phyloP scores from a whole-genome alignment of 306 rosid genomes.

The Oxytropis ochrocephala region DNA sequence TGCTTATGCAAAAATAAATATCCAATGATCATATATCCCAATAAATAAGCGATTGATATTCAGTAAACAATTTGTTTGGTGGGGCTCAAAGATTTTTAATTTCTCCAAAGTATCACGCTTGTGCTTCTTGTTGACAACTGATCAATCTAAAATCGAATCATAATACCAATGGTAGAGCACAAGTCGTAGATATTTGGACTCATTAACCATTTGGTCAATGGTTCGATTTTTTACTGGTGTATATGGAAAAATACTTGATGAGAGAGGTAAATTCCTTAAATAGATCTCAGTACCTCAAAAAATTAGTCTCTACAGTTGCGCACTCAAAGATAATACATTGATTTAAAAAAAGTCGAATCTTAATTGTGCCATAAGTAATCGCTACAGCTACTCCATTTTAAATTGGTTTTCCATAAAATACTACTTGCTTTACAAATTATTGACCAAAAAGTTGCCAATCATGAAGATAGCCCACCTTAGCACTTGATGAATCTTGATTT shows the following conservation, averaged over 20 bases:
- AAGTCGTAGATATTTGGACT: too few species aligned
- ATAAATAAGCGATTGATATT: not conserved
- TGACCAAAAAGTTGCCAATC: slow-evolving; percentile 36
- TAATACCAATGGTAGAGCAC: too few species aligned
- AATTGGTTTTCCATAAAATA: slow-evolving; percentile 14
- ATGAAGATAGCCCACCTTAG: slow-evolving; percentile 18
- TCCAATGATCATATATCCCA: too few species aligned
- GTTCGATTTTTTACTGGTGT: too few species aligned
- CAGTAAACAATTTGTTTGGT: slow-evolving; percentile 1
- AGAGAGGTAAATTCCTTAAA: too few species aligned
- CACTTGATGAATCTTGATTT: not conserved
- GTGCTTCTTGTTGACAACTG: slow-evolving; percentile 15
- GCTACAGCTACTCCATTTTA: slow-evolving; percentile 12
- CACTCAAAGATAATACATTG: too few species aligned
- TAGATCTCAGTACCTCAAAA: too few species aligned
- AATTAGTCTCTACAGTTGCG: too few species aligned
- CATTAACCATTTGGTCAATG: too few species aligned
- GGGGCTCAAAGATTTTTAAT: slow-evolving; percentile 2
- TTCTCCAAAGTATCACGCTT: slow-evolving; percentile 12
- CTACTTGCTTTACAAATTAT: slow-evolving; percentile 17
- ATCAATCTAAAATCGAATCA: not conserved
- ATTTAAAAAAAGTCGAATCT: too few species aligned
- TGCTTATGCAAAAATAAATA: too few species aligned
- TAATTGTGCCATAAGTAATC: slow-evolving; percentile 24
- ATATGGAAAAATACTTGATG: too few species aligned